phyloP scores from a whole-genome alignment of 78 protist genomes.

The Pelomyxa schiedti region DNA sequence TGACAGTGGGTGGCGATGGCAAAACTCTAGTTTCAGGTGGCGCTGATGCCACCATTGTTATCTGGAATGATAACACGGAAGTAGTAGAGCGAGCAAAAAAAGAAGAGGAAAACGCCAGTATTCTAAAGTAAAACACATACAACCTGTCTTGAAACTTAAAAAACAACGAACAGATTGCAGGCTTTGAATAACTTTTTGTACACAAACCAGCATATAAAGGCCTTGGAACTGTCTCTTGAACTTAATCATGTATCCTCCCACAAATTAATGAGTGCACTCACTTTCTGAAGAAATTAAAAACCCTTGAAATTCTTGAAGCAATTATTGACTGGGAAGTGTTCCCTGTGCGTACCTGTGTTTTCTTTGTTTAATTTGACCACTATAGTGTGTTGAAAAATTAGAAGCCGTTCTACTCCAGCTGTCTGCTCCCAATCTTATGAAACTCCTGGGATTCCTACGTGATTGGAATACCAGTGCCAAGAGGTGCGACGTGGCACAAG shows the following conservation, averaged over 20 bases:
- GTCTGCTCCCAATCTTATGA: too few relatives aligned
- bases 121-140: conserved; percentile 10
- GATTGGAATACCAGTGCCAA: conserved; percentile 79
- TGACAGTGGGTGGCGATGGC: conserved; percentile 39
- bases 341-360: background rate
- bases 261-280: too few relatives aligned
- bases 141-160: too few relatives aligned
- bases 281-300: background rate
- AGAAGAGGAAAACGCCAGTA: conserved; percentile 19
- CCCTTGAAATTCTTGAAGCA: background rate
- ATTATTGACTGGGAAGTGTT: background rate
- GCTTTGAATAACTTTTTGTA: conserved; percentile 19
- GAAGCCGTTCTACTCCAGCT: too few relatives aligned
- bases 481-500: background rate
- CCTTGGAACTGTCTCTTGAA: background rate
- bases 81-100: conserved; percentile 19
- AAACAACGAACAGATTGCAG: conserved; percentile 24
- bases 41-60: conserved; percentile 52
- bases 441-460: conserved; percentile 36
- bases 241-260: background rate
- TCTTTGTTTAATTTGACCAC: background rate
- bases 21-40: conserved; percentile 58
- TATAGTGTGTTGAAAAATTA: background rate
- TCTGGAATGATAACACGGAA: conserved; percentile 53
- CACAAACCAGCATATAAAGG: conserved; percentile 11